Conservation (phyloP, 2,329 filamentous ascomycete genomes). For the Pyricularia pennisetigena region DNA sequence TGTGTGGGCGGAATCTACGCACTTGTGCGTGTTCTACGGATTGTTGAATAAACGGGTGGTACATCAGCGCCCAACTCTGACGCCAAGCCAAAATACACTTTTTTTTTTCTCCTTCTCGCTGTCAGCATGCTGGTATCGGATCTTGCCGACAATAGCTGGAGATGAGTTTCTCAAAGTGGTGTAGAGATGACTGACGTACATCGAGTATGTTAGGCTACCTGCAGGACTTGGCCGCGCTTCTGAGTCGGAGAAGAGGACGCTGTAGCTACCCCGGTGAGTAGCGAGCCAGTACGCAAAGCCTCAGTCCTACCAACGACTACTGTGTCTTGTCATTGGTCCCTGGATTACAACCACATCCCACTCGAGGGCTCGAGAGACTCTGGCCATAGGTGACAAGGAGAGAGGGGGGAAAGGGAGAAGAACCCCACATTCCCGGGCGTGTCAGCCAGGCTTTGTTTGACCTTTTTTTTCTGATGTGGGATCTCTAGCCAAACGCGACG, state of each 20-base stretch:
- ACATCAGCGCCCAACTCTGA: no score
- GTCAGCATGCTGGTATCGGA: no score
- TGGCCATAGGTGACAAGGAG: not conserved
- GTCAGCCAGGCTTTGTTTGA: not conserved
- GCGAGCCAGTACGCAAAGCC: not conserved
- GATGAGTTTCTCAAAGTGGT: not conserved
- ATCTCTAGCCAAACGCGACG: not conserved
- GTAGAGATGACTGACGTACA: not conserved
- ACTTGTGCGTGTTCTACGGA: no score
- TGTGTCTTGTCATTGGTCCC: not conserved
- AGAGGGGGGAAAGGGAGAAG: not conserved
- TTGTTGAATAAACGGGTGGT: no score
- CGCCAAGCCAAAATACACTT: no score
- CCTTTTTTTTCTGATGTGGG: not conserved
- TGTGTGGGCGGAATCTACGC: no score
- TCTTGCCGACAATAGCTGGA: not conserved
- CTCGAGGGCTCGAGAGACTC: not conserved
- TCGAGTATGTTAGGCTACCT: not conserved
- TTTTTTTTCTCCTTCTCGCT: no score
- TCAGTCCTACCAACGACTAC: not conserved
- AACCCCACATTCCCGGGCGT: not conserved
- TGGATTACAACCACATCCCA: no score
- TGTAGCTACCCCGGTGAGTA: not conserved
- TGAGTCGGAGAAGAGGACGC: not conserved
- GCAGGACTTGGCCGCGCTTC: not conserved